Evolutionary conservation across 164 flowering plant genomes (phyloP).

Genomic region (Saururus chinensis): DNA sequence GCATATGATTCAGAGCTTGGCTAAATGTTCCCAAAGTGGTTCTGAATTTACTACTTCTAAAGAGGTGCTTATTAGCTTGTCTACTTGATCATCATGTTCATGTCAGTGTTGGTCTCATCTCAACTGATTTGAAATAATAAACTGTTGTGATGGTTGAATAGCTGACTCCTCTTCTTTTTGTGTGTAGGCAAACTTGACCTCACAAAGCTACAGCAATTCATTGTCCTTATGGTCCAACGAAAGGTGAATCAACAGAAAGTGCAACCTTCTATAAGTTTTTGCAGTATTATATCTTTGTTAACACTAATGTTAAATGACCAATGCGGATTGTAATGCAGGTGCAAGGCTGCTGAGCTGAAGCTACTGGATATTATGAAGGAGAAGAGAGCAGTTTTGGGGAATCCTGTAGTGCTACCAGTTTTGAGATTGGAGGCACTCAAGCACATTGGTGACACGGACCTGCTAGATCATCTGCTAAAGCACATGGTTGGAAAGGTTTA

Average conservation of each 20-base stretch:
- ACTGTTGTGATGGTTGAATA: neutral
- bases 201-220: neutral
- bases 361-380: neutral
- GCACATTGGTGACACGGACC: neutral
- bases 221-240: neutral
- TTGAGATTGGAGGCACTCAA: slow-evolving; percentile 1
- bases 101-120: neutral
- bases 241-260: neutral
- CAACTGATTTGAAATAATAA: neutral
- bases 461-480: neutral
- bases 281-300: neutral
- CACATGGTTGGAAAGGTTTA: slow-evolving; percentile 1
- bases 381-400: neutral
- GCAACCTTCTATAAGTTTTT: neutral
- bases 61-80: neutral
- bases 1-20: neutral
- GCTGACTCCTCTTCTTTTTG: neutral
- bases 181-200: neutral
- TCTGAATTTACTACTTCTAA: neutral
- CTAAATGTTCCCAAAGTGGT: neutral
- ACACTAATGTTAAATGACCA: neutral
- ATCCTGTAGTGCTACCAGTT: neutral
- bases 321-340: neutral
- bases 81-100: neutral
- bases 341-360: slow-evolving; percentile 1